Conservation (phyloP, 2,329 filamentous ascomycete species). For the Penicillium sp. region DNA sequence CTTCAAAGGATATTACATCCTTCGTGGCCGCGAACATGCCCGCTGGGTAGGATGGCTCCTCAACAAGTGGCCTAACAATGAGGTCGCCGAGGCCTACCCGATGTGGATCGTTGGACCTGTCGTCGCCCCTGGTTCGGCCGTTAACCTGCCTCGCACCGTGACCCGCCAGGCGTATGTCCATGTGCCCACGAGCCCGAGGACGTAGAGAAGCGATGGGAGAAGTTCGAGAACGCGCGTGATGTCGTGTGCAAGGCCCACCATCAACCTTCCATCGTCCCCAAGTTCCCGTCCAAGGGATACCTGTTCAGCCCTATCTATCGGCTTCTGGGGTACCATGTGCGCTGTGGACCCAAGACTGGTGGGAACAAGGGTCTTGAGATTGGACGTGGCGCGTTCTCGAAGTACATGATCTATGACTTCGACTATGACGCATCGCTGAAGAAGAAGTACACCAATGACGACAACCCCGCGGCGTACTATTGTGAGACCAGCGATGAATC, state of each 20-base stretch:
- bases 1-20: slow-evolving; percentile 25
- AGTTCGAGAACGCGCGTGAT: slow-evolving; percentile 3
- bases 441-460: slow-evolving; percentile 1
- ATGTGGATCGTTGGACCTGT: slow-evolving; percentile 21
- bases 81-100: neutral
- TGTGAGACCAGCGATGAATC: neutral
- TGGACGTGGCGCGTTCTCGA: neutral
- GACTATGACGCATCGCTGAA: slow-evolving; percentile 5
- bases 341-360: slow-evolving; percentile 1
- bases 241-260: slow-evolving; percentile 8
- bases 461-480: neutral
- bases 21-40: slow-evolving; percentile 18
- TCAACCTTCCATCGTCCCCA: slow-evolving; percentile 8
- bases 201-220: slow-evolving; percentile 5
- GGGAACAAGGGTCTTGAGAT: neutral
- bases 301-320: slow-evolving; percentile 5
- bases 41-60: slow-evolving; percentile 19
- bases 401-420: neutral
- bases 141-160: slow-evolving; percentile 4
- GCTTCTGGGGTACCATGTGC: slow-evolving; percentile 11
- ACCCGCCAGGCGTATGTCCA: slow-evolving; percentile 15
- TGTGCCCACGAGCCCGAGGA: slow-evolving; percentile 3
- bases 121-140: slow-evolving; percentile 19
- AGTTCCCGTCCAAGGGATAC: slow-evolving; percentile 1
- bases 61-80: neutral